Percentiles rank a stretch among this genome's conserved stretches.
phyloP scores from a whole-genome alignment of 2,329 filamentous ascomycete genomes.

The Sporothrix humicola region DNA sequence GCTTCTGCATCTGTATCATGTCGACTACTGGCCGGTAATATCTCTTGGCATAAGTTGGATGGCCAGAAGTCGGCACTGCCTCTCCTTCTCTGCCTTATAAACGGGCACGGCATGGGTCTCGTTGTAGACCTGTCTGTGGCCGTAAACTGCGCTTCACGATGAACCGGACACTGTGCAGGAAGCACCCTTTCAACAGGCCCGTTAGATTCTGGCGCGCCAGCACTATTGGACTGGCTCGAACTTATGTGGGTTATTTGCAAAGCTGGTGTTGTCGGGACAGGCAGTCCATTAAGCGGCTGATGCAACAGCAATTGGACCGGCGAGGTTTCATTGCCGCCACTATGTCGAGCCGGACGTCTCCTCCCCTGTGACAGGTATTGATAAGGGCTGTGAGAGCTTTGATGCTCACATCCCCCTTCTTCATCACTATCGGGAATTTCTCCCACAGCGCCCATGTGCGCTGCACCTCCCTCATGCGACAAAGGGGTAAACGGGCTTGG shows the following conservation, averaged over 20 bases:
- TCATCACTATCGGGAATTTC: slow-evolving; percentile 60
- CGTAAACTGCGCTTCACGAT: too few relatives aligned
- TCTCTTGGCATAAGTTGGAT: not conserved
- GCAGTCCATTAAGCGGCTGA: not conserved
- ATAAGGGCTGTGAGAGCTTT: not conserved
- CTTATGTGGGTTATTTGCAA: too few relatives aligned
- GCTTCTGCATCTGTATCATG: not conserved
- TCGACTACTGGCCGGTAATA: not conserved
- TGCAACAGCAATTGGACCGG: not conserved
- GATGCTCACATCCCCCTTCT: slow-evolving; percentile 42
- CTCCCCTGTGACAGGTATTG: not conserved
- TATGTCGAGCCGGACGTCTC: not conserved
- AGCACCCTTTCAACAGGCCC: not conserved
- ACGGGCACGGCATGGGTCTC: not conserved
- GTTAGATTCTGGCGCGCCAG: too few relatives aligned
- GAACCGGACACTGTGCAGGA: too few relatives aligned
- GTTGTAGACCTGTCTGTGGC: not conserved
- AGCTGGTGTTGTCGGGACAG: not conserved
- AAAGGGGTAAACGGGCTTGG: slow-evolving; percentile 52
- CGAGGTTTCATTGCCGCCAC: not conserved
- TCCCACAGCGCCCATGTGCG: not conserved
- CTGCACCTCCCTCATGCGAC: slow-evolving; percentile 39
- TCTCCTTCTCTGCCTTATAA: too few relatives aligned
- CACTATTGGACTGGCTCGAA: too few relatives aligned
- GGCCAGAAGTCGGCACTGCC: too few relatives aligned